A percentile compares a stretch with the other conserved stretches of the same genome.
phyloP scores from a whole-genome alignment of 169 alveolate species.

The Fabrea salina region DNA sequence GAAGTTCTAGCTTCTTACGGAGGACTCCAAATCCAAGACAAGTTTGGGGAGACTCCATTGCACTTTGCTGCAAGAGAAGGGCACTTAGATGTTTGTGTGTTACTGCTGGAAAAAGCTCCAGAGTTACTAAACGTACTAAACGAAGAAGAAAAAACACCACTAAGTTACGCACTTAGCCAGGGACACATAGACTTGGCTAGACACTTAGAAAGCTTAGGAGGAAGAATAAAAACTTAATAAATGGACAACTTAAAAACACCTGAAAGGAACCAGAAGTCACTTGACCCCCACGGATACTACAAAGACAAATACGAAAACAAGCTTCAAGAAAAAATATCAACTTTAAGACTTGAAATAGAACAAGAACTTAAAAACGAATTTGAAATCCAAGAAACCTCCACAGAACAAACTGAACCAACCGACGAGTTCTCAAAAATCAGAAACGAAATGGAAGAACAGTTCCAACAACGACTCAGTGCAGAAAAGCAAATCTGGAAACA shows the following conservation, averaged over 20 bases:
- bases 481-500: constrained; percentile 1
- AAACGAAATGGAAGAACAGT: not conserved
- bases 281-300: no score
- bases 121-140: not conserved
- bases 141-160: not conserved
- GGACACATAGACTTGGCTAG: not conserved
- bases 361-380: not conserved
- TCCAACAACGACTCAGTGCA: not conserved
- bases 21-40: not conserved
- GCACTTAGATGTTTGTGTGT: not conserved
- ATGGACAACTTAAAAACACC: no score
- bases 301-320: not conserved
- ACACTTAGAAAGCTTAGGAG: not conserved
- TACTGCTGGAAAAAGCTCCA: not conserved
- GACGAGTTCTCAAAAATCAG: not conserved
- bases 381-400: not conserved
- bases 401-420: not conserved
- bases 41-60: constrained; percentile 9
- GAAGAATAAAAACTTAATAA: not conserved
- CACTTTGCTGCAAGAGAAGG: constrained; percentile 31
- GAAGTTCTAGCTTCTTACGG: not conserved
- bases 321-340: not conserved
- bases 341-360: no score
- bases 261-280: no score
- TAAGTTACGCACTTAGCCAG: not conserved